Evolutionary conservation across 78 protist species (phyloP).

Genomic region (Emiliania huxleyi): DNA sequence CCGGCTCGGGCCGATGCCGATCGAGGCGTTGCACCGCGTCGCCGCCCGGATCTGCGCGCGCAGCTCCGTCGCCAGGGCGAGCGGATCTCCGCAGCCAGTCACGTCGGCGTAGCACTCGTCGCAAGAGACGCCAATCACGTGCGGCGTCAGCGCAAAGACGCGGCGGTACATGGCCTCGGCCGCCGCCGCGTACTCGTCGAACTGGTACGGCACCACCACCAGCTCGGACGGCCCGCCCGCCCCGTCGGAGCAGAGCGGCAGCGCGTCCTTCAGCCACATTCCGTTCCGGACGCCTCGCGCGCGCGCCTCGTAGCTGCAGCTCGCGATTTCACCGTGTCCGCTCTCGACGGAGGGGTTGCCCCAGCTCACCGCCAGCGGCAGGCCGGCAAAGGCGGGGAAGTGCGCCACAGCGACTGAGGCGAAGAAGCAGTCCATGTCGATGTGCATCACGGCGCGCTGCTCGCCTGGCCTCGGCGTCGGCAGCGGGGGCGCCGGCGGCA

Average conservation of each 20-base stretch:
- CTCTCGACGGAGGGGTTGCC: not conserved
- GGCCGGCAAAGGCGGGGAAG: not conserved
- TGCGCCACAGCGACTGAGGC: slow-evolving; percentile 29
- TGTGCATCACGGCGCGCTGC: not conserved
- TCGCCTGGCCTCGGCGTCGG: not conserved
- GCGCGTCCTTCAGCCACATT: not conserved
- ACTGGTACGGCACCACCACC: slow-evolving; percentile 9
- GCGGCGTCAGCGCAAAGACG: slow-evolving; percentile 12
- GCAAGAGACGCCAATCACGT: not conserved
- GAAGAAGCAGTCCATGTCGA: slow-evolving; percentile 56
- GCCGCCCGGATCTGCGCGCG: not conserved
- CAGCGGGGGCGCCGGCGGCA: slow-evolving; percentile 19
- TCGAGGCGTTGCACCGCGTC: slow-evolving; percentile 24
- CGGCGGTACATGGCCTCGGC: slow-evolving; percentile 3
- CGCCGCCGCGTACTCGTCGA: not conserved
- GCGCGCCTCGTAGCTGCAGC: slow-evolving; percentile 13
- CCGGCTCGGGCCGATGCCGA: slow-evolving; percentile 21
- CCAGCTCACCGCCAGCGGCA: slow-evolving; percentile 40
- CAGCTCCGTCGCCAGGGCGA: not conserved
- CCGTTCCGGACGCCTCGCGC: not conserved
- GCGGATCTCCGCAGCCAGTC: not conserved
- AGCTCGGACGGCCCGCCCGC: too few relatives aligned
- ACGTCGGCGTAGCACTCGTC: slow-evolving; percentile 25
- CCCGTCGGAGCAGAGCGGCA: not conserved
- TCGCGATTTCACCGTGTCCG: not conserved